Base-by-base conservation (phyloP, 2,329 filamentous ascomycete species). In the Epichloe aotearoae region DNA sequence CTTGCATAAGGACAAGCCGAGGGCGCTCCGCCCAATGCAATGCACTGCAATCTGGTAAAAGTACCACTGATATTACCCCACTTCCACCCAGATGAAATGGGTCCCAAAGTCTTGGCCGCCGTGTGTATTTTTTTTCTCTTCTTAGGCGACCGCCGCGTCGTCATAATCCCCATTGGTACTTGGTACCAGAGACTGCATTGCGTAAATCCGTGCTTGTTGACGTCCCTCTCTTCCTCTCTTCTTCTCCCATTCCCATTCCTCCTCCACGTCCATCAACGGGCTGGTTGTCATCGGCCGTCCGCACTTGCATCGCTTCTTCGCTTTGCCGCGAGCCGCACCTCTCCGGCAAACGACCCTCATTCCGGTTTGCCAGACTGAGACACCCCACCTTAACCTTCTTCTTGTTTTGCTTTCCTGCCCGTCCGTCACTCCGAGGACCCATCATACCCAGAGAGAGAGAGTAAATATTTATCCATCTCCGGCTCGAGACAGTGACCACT, bases 281-380 rank as follows among this genome's bases (percentile, higher is more conserved):
- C 30, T n/a, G 37, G 37, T 19, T 41, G 39, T 38, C 10, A 20
- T 37, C 33, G 40, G 26, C 5, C 6, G 8, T 4, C 26, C 33
- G 47, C 47, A 15, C 47, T 36, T 36, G 37, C 30, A 34, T 30
- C 12, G 42, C 15, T 6, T 8, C 42, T 17, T 49, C 34, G 20
- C 40, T 44, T 49, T 33, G 40, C 47, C 43, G 20, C 26, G 40
- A 49, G 47, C 40, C 47, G 47, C 47, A 49, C 14, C 17, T 23
- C 46, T 47, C 46, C 17, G 46, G 39, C 46, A 47, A 11, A 36
- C 20, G 11, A 20, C 8, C 30, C 30, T 36, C 47, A 37, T 43
- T 49, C 30, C 47, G 39, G 39, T 37, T 20, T 30, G 3, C 39
- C 23, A 15, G 30, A 33, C 47, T 49, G 47, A 49, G 39, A 49